Evolutionary conservation across 331 rosid genomes (phyloP), one percentile per base, ranked within the genome.

Genomic region (Rosa hybrid): DNA sequence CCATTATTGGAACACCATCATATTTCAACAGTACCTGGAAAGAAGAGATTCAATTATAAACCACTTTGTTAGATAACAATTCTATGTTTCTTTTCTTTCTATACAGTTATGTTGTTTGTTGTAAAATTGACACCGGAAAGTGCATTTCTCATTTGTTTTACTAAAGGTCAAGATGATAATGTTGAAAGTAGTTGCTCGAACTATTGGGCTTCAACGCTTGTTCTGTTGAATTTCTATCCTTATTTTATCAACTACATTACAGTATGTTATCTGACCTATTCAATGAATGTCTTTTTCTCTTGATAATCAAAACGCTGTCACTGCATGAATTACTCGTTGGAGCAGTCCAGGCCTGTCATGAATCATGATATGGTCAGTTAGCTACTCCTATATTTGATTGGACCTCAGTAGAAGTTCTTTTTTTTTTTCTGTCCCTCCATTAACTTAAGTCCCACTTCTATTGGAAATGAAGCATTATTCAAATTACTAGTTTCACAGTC

Each of bases 261-360:
- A 92, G 97, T 94, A 90, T 56, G 68, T 71, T 64, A 56, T 71
- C 68, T 76, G 71, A 49, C 78, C 78, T 39, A 45, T 84, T 68
- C 54, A 21, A 71, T 56, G 14, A 79, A 53, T 60, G 77, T 49
- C 68, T 59, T 81, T 76, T 71, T 74, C 54, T 73, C 42, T 74
- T 41, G 38, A 75, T 46, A 44, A 45, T 71, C 57, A 20, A 86
- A 80, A 73, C 76, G 45, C 83, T 48, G 82, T 94, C 60, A 92
- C 95, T 44, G 86, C 34, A 30, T 30, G 34, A 72, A 85, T 90
- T 92, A 86, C 91, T 94, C 81, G 98, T 98, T 38, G 92, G 96
- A 68, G 94, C 83, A 80, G 93, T 92, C 81, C 98, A 91, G 83
- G 87, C 98, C 38, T 92, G 98, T 88, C 98, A 94, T 85, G 97